phyloP scores from a whole-genome alignment of 306 rosid species.

The Castanopsis chinensis region DNA sequence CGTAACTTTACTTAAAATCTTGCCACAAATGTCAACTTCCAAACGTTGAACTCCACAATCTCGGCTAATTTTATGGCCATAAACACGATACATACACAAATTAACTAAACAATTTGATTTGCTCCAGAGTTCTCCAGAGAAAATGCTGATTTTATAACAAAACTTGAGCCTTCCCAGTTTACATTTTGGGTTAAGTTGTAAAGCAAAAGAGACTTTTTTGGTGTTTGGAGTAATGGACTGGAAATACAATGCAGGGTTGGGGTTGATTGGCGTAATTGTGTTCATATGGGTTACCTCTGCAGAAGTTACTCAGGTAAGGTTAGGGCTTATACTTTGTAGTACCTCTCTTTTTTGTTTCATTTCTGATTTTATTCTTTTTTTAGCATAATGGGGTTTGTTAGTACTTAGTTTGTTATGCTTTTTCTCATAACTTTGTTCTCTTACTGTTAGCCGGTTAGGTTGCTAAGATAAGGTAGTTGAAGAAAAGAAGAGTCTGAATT shows the following conservation, averaged over 20 bases:
- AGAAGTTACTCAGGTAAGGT: constrained; percentile 78
- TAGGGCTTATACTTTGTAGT: neutral
- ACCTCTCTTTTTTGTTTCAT: neutral
- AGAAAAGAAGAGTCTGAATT: neutral
- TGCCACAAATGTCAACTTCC: too few species aligned
- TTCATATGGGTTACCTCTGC: constrained; percentile 71
- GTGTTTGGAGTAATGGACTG: constrained; percentile 46
- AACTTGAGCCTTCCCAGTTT: constrained; percentile 1
- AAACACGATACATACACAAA: neutral
- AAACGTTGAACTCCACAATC: neutral
- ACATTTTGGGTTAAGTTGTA: neutral
- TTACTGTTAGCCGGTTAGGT: neutral
- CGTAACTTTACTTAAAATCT: neutral
- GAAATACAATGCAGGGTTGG: constrained; percentile 59
- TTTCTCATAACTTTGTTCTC: neutral
- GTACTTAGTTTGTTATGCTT: neutral
- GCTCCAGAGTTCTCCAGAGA: neutral
- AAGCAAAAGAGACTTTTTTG: neutral
- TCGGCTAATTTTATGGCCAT: neutral
- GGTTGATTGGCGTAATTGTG: constrained; percentile 53
- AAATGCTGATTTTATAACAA: constrained; percentile 14
- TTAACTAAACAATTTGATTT: neutral
- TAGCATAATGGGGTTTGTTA: neutral
- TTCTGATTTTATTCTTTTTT: neutral
- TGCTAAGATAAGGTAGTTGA: constrained; percentile 3